phyloP scores from a whole-genome alignment of 139 green algal genomes.

The Picochlorum sp. region DNA sequence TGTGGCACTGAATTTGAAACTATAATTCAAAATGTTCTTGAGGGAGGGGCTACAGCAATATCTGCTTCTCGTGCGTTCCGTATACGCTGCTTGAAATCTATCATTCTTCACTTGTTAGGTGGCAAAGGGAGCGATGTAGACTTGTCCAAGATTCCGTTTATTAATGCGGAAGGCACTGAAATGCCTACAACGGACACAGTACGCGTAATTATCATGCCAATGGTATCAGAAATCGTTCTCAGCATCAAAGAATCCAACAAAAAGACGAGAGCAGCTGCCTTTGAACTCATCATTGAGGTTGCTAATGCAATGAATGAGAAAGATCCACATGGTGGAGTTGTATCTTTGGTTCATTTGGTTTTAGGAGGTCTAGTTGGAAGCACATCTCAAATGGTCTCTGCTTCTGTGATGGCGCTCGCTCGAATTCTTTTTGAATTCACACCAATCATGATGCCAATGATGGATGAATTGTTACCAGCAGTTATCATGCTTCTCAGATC shows the following conservation, averaged over 20 bases:
- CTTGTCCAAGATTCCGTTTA: not conserved
- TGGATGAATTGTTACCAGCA: conserved; percentile 62
- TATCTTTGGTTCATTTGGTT: conserved; percentile 67
- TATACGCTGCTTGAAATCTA: conserved; percentile 49
- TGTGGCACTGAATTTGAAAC: conserved; percentile 26
- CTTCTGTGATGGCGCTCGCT: conserved; percentile 76
- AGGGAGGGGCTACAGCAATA: conserved; percentile 20
- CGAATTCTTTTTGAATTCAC: conserved; percentile 91
- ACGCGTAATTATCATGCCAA: conserved; percentile 20
- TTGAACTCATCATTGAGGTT: conserved; percentile 77
- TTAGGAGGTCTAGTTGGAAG: conserved; percentile 68
- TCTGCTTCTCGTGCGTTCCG: conserved; percentile 72
- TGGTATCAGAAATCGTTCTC: conserved; percentile 86
- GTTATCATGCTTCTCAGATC: conserved; percentile 77
- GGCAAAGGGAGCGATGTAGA: not conserved
- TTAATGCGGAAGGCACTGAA: not conserved
- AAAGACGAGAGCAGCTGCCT: conserved; percentile 72
- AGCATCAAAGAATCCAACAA: conserved; percentile 90
- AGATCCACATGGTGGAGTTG: conserved; percentile 52
- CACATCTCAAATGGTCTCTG: conserved; percentile 72
- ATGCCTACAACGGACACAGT: not conserved
- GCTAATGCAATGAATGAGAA: conserved; percentile 50
- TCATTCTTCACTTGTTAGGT: conserved; percentile 35
- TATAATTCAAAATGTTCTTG: conserved; percentile 50
- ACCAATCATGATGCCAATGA: conserved; percentile 38